Conservation (phyloP, 257 asterid genomes). For the Ligustrum vulgare region DNA sequence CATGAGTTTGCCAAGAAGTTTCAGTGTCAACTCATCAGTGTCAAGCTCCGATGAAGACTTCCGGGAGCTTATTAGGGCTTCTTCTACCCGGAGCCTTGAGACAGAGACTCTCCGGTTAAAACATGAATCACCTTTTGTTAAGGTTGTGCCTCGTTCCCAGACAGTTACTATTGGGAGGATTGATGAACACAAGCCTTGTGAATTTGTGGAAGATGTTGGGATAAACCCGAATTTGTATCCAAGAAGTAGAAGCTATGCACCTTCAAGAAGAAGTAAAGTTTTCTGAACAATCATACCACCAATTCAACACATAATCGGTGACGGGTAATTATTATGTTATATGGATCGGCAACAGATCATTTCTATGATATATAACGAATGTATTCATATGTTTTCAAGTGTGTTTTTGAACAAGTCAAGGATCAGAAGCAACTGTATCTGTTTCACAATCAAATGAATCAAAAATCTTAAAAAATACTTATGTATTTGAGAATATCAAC, state of each 20-base stretch:
- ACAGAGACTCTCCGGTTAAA: slow-evolving; percentile 29
- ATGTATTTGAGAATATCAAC: neutral
- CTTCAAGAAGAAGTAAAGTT: slow-evolving; percentile 18
- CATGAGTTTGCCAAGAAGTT: slow-evolving; percentile 33
- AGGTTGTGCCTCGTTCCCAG: slow-evolving; percentile 44
- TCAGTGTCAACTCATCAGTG: slow-evolving; percentile 32
- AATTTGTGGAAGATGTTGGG: slow-evolving; percentile 37
- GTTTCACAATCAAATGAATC: too few relatives aligned
- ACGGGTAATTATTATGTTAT: too few relatives aligned
- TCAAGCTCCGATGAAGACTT: slow-evolving; percentile 35
- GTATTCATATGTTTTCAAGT: neutral
- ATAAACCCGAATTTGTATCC: slow-evolving; percentile 19
- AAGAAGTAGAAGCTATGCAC: slow-evolving; percentile 50
- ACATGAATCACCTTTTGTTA: slow-evolving; percentile 5
- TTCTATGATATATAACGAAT: too few relatives aligned
- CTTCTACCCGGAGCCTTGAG: slow-evolving; percentile 36
- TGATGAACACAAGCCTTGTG: slow-evolving; percentile 59
- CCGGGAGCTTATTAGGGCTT: slow-evolving; percentile 45
- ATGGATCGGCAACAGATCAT: too few relatives aligned
- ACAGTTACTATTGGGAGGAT: slow-evolving; percentile 52
- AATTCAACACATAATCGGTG: too few relatives aligned
- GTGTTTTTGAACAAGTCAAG: neutral
- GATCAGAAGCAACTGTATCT: too few relatives aligned
- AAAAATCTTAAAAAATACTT: neutral
- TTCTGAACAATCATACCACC: neutral